These are phyloP conservation scores for Annona squamosa DNA, from an alignment of 164 flowering plant genomes.

Conservation along the genomic window DNA sequence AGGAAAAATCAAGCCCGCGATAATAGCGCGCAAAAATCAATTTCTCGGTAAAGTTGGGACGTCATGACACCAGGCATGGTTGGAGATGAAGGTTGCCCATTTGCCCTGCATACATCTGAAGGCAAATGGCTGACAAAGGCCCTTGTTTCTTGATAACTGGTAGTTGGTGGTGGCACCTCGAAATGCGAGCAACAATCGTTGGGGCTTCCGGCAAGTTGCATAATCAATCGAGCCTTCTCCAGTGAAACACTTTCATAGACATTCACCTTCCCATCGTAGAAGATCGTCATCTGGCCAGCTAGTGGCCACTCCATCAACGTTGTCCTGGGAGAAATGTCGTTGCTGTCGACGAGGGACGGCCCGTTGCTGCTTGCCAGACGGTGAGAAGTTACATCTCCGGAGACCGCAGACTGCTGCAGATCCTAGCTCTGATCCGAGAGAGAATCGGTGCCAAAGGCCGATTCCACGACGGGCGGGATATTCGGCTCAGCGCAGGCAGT, in stretches of 20 bases:
- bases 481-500: constrained; percentile 9
- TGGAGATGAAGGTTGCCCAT: background rate
- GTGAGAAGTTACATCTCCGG: constrained; percentile 15
- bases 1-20: no score
- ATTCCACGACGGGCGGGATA: background rate
- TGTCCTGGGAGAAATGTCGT: constrained; percentile 34
- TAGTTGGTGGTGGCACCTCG: constrained; percentile 24
- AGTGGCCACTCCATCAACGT: constrained; percentile 11
- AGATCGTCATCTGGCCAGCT: constrained; percentile 68
- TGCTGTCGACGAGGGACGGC: background rate
- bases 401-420: constrained; percentile 19
- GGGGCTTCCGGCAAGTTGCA: constrained; percentile 68
- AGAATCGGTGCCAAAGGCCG: constrained; percentile 26
- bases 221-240: constrained; percentile 59
- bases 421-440: constrained; percentile 20
- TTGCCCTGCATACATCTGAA: constrained; percentile 5
- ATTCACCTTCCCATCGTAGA: constrained; percentile 77
- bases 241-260: constrained; percentile 62
- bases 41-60: no score
- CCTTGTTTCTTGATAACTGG: constrained; percentile 7
- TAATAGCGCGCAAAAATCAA: no score
- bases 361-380: constrained; percentile 17
- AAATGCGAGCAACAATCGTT: constrained; percentile 19
- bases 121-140: constrained; percentile 25
- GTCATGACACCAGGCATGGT: background rate